Conservation (phyloP, 2,329 filamentous ascomycete species). For the Penicillium olsonii region DNA sequence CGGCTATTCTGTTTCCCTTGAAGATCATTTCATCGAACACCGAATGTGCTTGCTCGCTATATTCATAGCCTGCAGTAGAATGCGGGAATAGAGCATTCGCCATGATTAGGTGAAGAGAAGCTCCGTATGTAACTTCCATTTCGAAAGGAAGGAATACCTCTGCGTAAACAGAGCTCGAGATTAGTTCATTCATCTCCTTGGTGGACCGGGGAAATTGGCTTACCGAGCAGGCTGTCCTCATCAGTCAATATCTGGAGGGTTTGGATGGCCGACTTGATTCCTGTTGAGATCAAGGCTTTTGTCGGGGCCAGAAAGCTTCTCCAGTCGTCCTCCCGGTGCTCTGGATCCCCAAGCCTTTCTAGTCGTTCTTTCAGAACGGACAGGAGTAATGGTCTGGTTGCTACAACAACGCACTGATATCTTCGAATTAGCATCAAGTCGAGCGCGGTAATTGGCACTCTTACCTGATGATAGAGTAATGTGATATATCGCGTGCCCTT, state of each 20-base stretch:
- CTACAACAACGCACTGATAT: constrained; percentile 13
- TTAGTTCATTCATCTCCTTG: background rate
- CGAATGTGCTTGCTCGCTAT: constrained; percentile 15
- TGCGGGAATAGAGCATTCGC: constrained; percentile 9
- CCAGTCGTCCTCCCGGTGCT: constrained; percentile 9
- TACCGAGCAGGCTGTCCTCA: constrained; percentile 38
- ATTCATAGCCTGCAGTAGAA: constrained; percentile 3
- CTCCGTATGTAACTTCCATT: constrained; percentile 10
- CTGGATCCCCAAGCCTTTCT: constrained; percentile 6
- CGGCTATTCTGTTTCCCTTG: constrained; percentile 38
- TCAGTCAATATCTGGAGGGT: constrained; percentile 37
- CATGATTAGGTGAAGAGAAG: constrained; percentile 11
- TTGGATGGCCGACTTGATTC: constrained; percentile 44
- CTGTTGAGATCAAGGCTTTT: constrained; percentile 37
- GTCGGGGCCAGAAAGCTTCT: constrained; percentile 35
- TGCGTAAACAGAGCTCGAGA: background rate
- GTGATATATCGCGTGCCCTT: constrained; percentile 41
- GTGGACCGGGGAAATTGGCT: background rate
- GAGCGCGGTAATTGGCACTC: constrained; percentile 5
- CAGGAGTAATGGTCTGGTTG: constrained; percentile 12
- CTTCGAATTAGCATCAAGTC: background rate
- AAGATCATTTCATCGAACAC: constrained; percentile 40
- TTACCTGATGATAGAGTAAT: constrained; percentile 43
- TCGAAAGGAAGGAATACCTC: constrained; percentile 14
- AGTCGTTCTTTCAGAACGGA: constrained; percentile 17